Evolutionary conservation across 176 grass and related monocot genomes (phyloP).

Genomic region (Puccinellia tenuiflora): DNA sequence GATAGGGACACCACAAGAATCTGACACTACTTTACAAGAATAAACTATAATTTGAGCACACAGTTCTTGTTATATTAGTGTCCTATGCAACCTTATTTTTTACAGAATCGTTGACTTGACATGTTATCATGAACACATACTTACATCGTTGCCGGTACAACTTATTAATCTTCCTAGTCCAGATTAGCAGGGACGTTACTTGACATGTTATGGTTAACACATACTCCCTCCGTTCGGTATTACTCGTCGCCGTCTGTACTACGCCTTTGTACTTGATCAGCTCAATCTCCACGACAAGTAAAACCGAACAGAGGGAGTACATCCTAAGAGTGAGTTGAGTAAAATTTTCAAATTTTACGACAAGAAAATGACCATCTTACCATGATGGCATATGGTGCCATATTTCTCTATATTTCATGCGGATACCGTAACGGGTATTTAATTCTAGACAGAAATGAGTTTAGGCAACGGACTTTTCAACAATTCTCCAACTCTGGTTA

Average conservation of each 20-base stretch:
- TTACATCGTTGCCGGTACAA: not conserved
- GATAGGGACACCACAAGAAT: not conserved
- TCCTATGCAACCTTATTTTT: not conserved
- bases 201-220: not conserved
- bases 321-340: not conserved
- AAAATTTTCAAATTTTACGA: not conserved
- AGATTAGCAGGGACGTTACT: not conserved
- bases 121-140: not conserved
- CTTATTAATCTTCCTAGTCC: not conserved
- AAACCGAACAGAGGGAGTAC: too few species aligned
- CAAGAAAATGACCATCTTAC: not conserved
- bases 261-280: too few species aligned
- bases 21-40: not conserved
- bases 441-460: not conserved
- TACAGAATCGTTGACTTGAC: not conserved
- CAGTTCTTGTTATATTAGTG: not conserved
- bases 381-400: not conserved
- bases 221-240: too few species aligned
- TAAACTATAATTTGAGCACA: not conserved
- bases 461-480: not conserved
- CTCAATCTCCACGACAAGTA: too few species aligned
- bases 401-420: not conserved
- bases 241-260: too few species aligned
- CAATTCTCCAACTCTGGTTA: not conserved
- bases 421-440: not conserved